Evolutionary conservation across 768 basidiomycete species (phyloP), one percentile per base, ranked within the genome.

Genomic region (Crepidotus variabilis): DNA sequence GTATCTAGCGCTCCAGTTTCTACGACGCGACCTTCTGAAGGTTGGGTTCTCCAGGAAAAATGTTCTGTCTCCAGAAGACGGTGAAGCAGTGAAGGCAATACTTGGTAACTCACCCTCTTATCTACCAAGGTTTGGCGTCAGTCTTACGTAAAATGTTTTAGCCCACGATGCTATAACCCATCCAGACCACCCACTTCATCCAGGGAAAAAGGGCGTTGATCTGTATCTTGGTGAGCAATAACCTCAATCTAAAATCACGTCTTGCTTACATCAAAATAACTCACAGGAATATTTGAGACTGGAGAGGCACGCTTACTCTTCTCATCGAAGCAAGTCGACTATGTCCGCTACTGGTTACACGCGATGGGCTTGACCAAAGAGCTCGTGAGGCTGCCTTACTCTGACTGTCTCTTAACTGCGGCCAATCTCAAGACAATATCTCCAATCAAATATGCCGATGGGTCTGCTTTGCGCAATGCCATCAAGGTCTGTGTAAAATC

Each of bases 251-350:
- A 3, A 28, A 28, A 8, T 28, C 28, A 28, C 28, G 4, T 28
- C 28, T 28, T 28, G 28, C 28, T 28, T 28, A 28, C 8, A 3
- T n/a, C n/a, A n/a, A n/a, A 13, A 36, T 13, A 10, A 13, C 11
- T 16, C 50, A 1, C 50, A 88, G 88, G 85, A 8, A 90, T 85
- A 0, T 78, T 91, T 53, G 73, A 76, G 23, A 86, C 79, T 50
- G 90, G 88, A 59, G 87, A 92, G 69, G 78, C 84, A 6, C 83
- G 92, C n/a, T 78, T 94, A 23, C 72, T 93, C 50, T 91, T 90
- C 66, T 88, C 92, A 22, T 90, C 87, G 14, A 84, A 84, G 6
- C 92, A 94, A 71, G 80, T 93, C 60, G 91, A 94, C 67, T 94
- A 92, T 69, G 69, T 89, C 18, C 78, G 90, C 51, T 92, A 93